Evolutionary conservation across 2,329 filamentous ascomycete species (phyloP).

Genomic region (Nothophaeocryptopus gaeumannii): DNA sequence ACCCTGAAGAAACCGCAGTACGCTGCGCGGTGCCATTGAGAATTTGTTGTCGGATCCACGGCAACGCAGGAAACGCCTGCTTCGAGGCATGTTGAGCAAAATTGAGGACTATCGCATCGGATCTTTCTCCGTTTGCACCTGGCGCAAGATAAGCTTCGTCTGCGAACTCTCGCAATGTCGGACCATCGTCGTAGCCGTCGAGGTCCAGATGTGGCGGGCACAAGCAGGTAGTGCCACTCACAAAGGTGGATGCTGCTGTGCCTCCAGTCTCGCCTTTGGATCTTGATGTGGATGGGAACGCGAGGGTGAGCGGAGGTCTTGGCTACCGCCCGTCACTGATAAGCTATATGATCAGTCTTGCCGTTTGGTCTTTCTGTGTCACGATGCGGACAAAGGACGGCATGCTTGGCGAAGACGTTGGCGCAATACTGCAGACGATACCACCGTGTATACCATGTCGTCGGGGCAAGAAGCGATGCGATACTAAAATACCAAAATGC

Average conservation of each 20-base stretch:
- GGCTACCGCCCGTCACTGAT: too few relatives aligned
- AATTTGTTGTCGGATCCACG: background rate
- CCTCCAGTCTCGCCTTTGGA: too few relatives aligned
- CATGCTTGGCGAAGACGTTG: background rate
- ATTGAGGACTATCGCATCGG: background rate
- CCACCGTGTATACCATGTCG: conserved; percentile 1
- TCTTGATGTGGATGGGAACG: too few relatives aligned
- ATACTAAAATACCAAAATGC: conserved; percentile 1
- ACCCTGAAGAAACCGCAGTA: background rate
- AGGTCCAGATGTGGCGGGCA: too few relatives aligned
- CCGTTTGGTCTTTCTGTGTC: too few relatives aligned
- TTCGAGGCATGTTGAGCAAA: conserved; percentile 1
- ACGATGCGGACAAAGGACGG: too few relatives aligned
- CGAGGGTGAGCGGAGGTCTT: too few relatives aligned
- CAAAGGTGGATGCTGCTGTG: too few relatives aligned
- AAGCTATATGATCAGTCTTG: too few relatives aligned
- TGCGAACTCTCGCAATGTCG: background rate
- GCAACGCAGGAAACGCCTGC: background rate
- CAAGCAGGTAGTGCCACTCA: too few relatives aligned
- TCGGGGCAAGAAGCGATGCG: background rate
- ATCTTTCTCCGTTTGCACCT: conserved; percentile 2
- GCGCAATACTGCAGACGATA: background rate
- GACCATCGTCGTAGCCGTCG: too few relatives aligned
- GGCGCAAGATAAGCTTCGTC: conserved; percentile 1
- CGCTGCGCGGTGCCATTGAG: background rate